Percentiles rank a stretch among this genome's conserved stretches.
These are phyloP conservation scores for Fusarium secorum DNA, from an alignment of 2,329 filamentous ascomycete genomes.

Conservation along the genomic window DNA sequence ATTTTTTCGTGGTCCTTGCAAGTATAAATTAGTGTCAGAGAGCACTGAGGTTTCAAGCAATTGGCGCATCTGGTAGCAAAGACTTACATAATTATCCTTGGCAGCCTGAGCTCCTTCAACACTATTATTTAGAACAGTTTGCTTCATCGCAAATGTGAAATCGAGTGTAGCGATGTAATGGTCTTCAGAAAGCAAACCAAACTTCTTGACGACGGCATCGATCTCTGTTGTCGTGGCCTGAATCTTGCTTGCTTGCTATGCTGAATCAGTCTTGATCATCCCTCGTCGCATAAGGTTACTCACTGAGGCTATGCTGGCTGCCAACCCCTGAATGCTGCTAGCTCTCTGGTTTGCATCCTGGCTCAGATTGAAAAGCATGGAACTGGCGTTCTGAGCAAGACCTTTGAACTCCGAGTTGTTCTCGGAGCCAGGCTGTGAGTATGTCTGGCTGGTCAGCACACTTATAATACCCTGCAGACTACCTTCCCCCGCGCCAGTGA, in stretches of 20 bases:
- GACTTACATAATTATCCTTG: not conserved
- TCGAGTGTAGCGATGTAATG: not conserved
- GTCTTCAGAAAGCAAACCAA: rapidly evolving
- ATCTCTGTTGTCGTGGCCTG: not conserved
- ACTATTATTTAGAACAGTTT: rapidly evolving
- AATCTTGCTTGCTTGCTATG: not conserved
- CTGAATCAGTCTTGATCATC: rapidly evolving
- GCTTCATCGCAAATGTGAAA: not conserved
- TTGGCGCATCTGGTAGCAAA: rapidly evolving
- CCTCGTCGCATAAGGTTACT: rapidly evolving
- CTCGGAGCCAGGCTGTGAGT: not conserved
- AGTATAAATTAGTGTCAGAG: no score
- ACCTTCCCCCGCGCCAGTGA: rapidly evolving
- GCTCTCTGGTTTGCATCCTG: not conserved
- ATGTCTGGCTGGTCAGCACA: not conserved
- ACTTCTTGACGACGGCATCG: not conserved
- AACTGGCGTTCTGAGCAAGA: not conserved
- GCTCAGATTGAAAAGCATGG: rapidly evolving
- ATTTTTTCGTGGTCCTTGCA: rapidly evolving
- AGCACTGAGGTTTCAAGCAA: no score
- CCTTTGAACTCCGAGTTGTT: rapidly evolving
- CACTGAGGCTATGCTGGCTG: rapidly evolving
- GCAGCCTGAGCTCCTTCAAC: not conserved
- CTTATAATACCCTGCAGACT: rapidly evolving
- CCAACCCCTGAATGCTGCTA: rapidly evolving